phyloP scores from a whole-genome alignment of 306 rosid genomes.

The Styphnolobium japonicum region DNA sequence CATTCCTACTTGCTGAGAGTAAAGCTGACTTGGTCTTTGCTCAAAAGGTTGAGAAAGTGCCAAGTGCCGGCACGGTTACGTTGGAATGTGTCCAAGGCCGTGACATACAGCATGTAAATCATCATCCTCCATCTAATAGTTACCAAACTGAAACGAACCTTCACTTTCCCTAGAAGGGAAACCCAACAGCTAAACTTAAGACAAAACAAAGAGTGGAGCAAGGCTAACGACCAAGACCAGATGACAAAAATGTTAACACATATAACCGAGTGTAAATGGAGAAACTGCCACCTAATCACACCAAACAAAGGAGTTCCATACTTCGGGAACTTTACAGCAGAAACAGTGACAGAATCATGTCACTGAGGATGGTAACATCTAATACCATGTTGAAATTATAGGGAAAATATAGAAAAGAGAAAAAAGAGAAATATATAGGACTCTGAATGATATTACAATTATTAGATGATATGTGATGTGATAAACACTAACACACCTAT shows the following conservation, averaged over 20 bases:
- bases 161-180: conserved; percentile 65
- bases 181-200: conserved; percentile 22
- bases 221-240: not conserved
- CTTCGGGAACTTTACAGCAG: not conserved
- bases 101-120: conserved; percentile 60
- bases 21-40: too few species aligned
- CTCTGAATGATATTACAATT: too few species aligned
- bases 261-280: not conserved
- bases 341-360: not conserved
- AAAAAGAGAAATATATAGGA: too few species aligned
- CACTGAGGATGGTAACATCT: not conserved
- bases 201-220: not conserved
- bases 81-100: too few species aligned
- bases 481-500: too few species aligned
- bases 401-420: not conserved
- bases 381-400: not conserved
- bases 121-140: conserved; percentile 56
- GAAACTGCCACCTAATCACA: not conserved
- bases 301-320: not conserved
- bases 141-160: conserved; percentile 58
- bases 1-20: too few species aligned
- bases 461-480: too few species aligned
- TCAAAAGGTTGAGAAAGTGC: too few species aligned
- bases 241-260: not conserved
- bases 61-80: too few species aligned